Evolutionary conservation across 2,329 filamentous ascomycete genomes (phyloP), one percentile per base, ranked within the genome.

Genomic region (Aspergillus vadensis): DNA sequence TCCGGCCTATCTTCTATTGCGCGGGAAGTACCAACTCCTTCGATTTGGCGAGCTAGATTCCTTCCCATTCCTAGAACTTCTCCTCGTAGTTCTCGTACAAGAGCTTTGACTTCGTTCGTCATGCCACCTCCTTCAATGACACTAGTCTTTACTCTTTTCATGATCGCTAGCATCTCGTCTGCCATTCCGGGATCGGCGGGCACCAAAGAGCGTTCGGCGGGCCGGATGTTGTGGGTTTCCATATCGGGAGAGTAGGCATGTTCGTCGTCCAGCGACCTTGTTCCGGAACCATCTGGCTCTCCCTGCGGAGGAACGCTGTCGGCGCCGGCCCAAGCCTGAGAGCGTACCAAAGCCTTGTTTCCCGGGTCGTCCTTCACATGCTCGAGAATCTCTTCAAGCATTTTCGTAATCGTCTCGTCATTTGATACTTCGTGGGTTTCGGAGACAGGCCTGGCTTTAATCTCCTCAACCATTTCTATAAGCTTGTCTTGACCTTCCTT

Each of bases 61-160:
- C 94, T 85, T 4, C 94, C 94, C 93, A 97, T 97, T 3, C 92
- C 93, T 4, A 97, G 83, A 8, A 98, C 92, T 73, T 98, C 94
- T 2, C 92, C 93, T 21, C 94, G 88, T 38, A 98, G 83, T 70
- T 97, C 93, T 23, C 92, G 88, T 8, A 97, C 91, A 8, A 97
- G 83, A 4, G 91, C 88, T 77, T 98, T 98, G 65, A 97, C 91
- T 74, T 96, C 92, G 58, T 92, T 92, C 1, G 92, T 97, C 55
- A 97, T 84, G 5, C 93, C 92, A 60, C 94, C 94, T 43, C 91
- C 88, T 74, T 96, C 91, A 0, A 91, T 84, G 59, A 97, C 90
- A 68, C 92, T 97, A 72, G 96, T 92, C 74, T 96, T 97, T 74
- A 98, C 90, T 60, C 89, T 89, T 64, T 89, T 88, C 60, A 98